Conservation (phyloP, 1,284 basidiomycete species). For the Porogramme epimiltina region DNA sequence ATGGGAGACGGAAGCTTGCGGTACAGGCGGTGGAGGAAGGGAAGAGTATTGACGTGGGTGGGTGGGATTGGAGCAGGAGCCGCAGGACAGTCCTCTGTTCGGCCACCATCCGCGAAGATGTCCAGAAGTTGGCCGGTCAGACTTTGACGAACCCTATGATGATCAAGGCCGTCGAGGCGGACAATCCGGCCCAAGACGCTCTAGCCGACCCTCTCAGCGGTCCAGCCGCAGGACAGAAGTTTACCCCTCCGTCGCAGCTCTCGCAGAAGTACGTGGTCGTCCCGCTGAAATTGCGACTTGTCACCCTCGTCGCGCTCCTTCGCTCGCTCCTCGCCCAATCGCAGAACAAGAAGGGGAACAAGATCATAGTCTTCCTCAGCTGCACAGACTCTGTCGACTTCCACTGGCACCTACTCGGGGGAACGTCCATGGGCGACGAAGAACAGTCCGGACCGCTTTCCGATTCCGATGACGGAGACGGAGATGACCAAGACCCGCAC, state of each 20-base stretch:
- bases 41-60: conserved; percentile 72
- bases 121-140: conserved; percentile 89
- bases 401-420: conserved; percentile 89
- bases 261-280: conserved; percentile 93
- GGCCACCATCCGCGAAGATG: conserved; percentile 94
- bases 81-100: conserved; percentile 92
- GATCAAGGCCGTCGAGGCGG: conserved; percentile 65
- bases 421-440: conserved; percentile 67
- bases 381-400: conserved; percentile 99
- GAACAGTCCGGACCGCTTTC: conserved; percentile 26
- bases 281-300: conserved; percentile 91
- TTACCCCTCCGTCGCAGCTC: conserved; percentile 94
- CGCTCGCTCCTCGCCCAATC: conserved; percentile 72
- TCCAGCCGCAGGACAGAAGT: conserved; percentile 51
- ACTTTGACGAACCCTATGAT: conserved; percentile 74
- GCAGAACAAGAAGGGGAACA: conserved; percentile 51
- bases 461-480: conserved; percentile 27
- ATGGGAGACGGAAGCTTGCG: conserved; percentile 77
- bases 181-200: conserved; percentile 33
- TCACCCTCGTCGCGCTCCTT: conserved; percentile 86
- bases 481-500: conserved; percentile 10
- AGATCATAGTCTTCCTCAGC: conserved; percentile 93
- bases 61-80: conserved; percentile 81
- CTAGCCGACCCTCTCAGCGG: conserved; percentile 8
- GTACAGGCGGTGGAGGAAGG: conserved; percentile 74